These are phyloP conservation scores for Fusarium siculi DNA, from an alignment of 2,329 filamentous ascomycete species.

Conservation along the genomic window DNA sequence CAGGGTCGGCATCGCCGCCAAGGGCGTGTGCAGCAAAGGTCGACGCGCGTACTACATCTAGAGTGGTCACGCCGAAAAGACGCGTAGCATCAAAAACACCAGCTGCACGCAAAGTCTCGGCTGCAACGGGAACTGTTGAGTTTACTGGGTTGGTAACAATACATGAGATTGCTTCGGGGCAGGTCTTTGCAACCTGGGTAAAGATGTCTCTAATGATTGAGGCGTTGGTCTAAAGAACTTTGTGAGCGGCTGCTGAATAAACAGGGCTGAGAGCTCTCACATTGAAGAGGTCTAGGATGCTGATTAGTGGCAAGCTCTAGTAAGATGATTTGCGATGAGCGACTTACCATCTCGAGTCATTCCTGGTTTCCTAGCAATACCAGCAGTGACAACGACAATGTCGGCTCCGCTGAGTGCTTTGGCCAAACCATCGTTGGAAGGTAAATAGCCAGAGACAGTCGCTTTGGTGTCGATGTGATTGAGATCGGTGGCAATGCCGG, in stretches of 20 bases:
- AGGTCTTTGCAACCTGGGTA: background rate
- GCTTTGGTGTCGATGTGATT: background rate
- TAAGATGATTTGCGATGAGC: background rate
- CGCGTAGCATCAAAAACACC: background rate
- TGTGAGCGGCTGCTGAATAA: background rate
- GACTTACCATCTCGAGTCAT: background rate
- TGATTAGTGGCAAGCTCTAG: background rate
- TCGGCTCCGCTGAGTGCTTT: background rate
- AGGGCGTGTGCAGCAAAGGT: background rate
- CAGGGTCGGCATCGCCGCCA: background rate
- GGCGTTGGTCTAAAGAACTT: background rate
- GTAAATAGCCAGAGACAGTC: background rate
- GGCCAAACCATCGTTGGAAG: background rate
- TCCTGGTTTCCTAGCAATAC: background rate
- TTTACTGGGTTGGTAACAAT: background rate
- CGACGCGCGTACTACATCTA: background rate
- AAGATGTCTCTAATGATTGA: background rate
- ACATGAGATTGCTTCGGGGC: background rate
- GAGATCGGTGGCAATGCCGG: background rate
- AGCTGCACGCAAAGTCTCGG: background rate
- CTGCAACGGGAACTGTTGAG: background rate
- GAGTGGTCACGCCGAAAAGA: background rate
- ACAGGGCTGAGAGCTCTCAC: background rate
- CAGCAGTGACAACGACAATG: background rate
- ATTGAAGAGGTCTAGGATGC: background rate